phyloP scores from a whole-genome alignment of 2,329 filamentous ascomycete species.

The Colletotrichum shisoi region DNA sequence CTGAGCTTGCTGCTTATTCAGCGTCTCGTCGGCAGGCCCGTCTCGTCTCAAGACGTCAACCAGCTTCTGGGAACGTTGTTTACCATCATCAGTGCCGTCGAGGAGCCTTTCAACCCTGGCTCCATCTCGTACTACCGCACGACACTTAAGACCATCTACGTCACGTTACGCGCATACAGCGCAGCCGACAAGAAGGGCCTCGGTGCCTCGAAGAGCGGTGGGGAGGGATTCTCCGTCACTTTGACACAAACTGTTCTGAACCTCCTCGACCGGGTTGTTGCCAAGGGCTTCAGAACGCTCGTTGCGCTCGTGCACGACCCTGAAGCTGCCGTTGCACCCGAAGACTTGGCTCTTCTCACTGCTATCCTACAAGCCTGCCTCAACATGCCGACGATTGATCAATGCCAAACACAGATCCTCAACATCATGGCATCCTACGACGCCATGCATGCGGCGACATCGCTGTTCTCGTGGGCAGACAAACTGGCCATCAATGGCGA shows the following conservation, averaged over 20 bases:
- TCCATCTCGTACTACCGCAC: conserved; percentile 79
- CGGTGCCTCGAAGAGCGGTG: conserved; percentile 34
- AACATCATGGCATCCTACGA: conserved; percentile 75
- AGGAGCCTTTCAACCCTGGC: conserved; percentile 61
- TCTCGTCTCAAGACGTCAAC: conserved; percentile 60
- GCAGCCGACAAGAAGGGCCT: conserved; percentile 45
- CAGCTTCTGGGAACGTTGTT: conserved; percentile 61
- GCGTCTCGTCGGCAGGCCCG: conserved; percentile 70
- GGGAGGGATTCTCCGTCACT: conserved; percentile 52
- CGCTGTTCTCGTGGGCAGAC: conserved; percentile 93
- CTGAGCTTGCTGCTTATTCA: conserved; percentile 85
- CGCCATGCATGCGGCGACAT: conserved; percentile 80
- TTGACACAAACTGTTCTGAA: conserved; percentile 74
- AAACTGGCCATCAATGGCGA: conserved; percentile 79
- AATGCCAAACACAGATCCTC: conserved; percentile 74
- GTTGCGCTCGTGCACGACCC: conserved; percentile 83
- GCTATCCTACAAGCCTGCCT: conserved; percentile 87
- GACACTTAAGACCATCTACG: conserved; percentile 83
- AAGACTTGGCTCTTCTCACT: conserved; percentile 86
- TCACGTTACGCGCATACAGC: conserved; percentile 75
- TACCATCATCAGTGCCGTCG: conserved; percentile 61
- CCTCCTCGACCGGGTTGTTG: conserved; percentile 80
- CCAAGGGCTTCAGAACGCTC: conserved; percentile 80
- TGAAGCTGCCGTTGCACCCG: conserved; percentile 69
- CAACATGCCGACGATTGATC: conserved; percentile 76